Conservation (phyloP, 768 basidiomycete species). For the Trametes meyenii region DNA sequence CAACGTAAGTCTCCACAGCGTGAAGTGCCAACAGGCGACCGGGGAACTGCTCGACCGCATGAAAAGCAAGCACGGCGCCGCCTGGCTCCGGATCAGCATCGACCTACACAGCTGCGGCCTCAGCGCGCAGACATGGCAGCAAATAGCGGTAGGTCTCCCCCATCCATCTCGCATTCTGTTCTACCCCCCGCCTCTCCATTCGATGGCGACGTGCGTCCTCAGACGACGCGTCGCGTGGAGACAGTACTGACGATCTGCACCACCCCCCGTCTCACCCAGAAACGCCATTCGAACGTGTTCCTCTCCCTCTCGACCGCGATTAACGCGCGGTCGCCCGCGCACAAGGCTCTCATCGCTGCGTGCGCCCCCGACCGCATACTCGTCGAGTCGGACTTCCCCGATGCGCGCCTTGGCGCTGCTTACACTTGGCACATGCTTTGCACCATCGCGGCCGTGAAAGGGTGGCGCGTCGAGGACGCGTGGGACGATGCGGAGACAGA, state of each 20-base stretch:
- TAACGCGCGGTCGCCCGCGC: slow-evolving; percentile 70
- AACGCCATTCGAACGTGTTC: slow-evolving; percentile 74
- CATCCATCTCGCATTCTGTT: neutral
- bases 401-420: slow-evolving; percentile 56
- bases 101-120: slow-evolving; percentile 92
- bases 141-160: slow-evolving; percentile 64
- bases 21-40: slow-evolving; percentile 73
- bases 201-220: neutral
- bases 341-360: slow-evolving; percentile 62
- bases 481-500: slow-evolving; percentile 45
- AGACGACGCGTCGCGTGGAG: no score
- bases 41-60: slow-evolving; percentile 64
- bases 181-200: neutral
- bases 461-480: slow-evolving; percentile 71
- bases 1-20: slow-evolving; percentile 87
- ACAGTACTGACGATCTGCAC: neutral
- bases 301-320: slow-evolving; percentile 88
- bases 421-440: slow-evolving; percentile 79
- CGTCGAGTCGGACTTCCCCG: slow-evolving; percentile 84
- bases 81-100: slow-evolving; percentile 71
- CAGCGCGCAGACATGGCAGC: slow-evolving; percentile 72
- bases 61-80: slow-evolving; percentile 54
- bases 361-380: slow-evolving; percentile 72
- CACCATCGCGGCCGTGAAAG: slow-evolving; percentile 72
- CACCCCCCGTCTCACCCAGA: slow-evolving; percentile 43